Conservation (phyloP, 2,329 filamentous ascomycete species). For the Thelonectria rubi region DNA sequence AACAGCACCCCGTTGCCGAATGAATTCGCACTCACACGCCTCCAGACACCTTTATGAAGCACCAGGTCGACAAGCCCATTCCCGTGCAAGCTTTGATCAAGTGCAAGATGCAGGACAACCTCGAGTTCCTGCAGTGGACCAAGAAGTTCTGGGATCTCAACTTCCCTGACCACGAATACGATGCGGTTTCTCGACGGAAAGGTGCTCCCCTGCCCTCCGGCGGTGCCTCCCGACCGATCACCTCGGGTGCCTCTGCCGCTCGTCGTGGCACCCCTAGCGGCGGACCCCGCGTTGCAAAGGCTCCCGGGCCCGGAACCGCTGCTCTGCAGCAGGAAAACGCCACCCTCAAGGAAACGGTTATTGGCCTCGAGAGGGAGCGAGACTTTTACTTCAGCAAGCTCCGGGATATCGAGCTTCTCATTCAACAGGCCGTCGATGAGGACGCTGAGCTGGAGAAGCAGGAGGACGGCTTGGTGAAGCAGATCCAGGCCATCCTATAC, state of each 20-base stretch:
- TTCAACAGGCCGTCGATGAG: slow-evolving; percentile 92
- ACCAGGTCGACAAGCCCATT: slow-evolving; percentile 88
- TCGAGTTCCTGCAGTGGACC: slow-evolving; percentile 97
- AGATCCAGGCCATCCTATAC: slow-evolving; percentile 96
- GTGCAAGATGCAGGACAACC: slow-evolving; percentile 99
- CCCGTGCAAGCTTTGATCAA: slow-evolving; percentile 90
- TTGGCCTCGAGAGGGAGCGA: slow-evolving; percentile 90
- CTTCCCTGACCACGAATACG: slow-evolving; percentile 97
- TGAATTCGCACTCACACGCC: slow-evolving; percentile 22
- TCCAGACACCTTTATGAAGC: slow-evolving; percentile 82
- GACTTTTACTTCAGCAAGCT: slow-evolving; percentile 99
- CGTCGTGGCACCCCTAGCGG: slow-evolving; percentile 70
- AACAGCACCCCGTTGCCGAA: background rate
- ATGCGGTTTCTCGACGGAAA: slow-evolving; percentile 86
- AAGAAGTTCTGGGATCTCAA: slow-evolving; percentile 99
- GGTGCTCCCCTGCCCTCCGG: slow-evolving; percentile 69
- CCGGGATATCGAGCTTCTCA: slow-evolving; percentile 91
- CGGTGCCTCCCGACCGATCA: slow-evolving; percentile 58
- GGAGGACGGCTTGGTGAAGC: slow-evolving; percentile 89
- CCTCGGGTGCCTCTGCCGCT: slow-evolving; percentile 60
- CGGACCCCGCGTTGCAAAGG: slow-evolving; percentile 56
- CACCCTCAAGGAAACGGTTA: slow-evolving; percentile 93
- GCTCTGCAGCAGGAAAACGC: slow-evolving; percentile 86
- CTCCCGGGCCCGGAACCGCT: slow-evolving; percentile 67
- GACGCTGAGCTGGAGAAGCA: slow-evolving; percentile 95